Evolutionary conservation across 306 rosid genomes (phyloP).

Genomic region (Malus orientalis): DNA sequence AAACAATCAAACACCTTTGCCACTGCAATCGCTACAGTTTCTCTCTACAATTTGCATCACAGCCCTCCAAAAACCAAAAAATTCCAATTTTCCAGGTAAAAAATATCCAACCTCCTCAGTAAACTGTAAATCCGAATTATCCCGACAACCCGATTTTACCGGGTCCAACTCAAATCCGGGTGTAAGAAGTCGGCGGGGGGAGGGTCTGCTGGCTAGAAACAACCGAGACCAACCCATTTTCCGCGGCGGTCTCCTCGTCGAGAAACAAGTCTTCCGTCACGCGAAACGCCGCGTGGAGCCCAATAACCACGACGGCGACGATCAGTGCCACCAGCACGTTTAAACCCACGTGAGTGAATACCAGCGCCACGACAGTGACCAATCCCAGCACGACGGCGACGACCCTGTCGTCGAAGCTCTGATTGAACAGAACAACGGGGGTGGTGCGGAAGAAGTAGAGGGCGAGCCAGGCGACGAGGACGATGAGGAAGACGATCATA

Average conservation of each 20-base stretch:
- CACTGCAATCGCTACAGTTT: not conserved
- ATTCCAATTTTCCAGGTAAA: not conserved
- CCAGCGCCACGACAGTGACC: constrained; percentile 35
- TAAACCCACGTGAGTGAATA: constrained; percentile 34
- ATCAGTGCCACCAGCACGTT: constrained; percentile 40
- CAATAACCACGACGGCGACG: constrained; percentile 27
- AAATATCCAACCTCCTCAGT: not conserved
- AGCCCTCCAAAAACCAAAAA: not conserved
- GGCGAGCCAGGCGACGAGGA: constrained; percentile 34
- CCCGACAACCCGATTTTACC: not conserved
- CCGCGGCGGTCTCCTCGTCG: constrained; percentile 34
- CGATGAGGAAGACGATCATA: constrained; percentile 34
- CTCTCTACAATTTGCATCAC: not conserved
- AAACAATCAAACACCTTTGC: not conserved
- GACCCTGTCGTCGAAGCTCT: constrained; percentile 21
- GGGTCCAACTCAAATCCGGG: constrained; percentile 11
- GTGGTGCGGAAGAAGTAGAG: constrained; percentile 35
- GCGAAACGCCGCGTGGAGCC: constrained; percentile 45
- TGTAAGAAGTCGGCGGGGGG: not conserved
- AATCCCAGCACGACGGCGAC: constrained; percentile 26
- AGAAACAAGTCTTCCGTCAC: constrained; percentile 40
- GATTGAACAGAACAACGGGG: constrained; percentile 25
- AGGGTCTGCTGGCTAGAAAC: constrained; percentile 20
- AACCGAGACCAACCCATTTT: constrained; percentile 36
- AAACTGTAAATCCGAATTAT: not conserved